Evolutionary conservation across 306 rosid species (phyloP).

Genomic region (Delonix regia): DNA sequence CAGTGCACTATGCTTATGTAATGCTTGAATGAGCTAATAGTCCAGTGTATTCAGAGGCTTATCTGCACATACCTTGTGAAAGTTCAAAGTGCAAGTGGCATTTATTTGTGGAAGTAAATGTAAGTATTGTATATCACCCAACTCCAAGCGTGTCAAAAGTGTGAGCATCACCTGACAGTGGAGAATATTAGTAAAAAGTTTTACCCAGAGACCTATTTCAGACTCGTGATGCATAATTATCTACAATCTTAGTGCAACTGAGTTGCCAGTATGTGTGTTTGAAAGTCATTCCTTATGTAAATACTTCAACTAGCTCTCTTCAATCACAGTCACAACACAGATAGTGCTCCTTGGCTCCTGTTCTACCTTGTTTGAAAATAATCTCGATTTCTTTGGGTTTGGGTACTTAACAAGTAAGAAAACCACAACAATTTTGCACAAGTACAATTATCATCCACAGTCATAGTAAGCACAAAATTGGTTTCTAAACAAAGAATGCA

Average conservation of each 20-base stretch:
- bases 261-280: constrained; percentile 2
- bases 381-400: constrained; percentile 21
- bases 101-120: constrained; percentile 74
- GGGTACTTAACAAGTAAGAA: constrained; percentile 4
- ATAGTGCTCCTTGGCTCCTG: constrained; percentile 11
- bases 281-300: background rate
- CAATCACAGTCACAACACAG: background rate
- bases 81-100: constrained; percentile 73
- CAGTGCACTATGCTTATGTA: background rate
- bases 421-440: constrained; percentile 2
- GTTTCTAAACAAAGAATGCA: constrained; percentile 10
- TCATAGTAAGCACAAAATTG: constrained; percentile 5
- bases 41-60: constrained; percentile 21
- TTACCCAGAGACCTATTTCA: constrained; percentile 25
- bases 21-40: background rate
- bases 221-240: constrained; percentile 16
- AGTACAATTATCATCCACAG: constrained; percentile 14
- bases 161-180: constrained; percentile 86
- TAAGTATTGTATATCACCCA: constrained; percentile 81
- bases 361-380: constrained; percentile 21
- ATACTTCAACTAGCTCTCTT: background rate
- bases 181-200: constrained; percentile 29
- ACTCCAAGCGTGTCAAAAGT: constrained; percentile 87
- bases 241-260: constrained; percentile 7
- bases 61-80: constrained; percentile 66